Base-by-base conservation (phyloP, 495 filamentous ascomycete genomes). In the Hypomontagnella submonticulosa region DNA sequence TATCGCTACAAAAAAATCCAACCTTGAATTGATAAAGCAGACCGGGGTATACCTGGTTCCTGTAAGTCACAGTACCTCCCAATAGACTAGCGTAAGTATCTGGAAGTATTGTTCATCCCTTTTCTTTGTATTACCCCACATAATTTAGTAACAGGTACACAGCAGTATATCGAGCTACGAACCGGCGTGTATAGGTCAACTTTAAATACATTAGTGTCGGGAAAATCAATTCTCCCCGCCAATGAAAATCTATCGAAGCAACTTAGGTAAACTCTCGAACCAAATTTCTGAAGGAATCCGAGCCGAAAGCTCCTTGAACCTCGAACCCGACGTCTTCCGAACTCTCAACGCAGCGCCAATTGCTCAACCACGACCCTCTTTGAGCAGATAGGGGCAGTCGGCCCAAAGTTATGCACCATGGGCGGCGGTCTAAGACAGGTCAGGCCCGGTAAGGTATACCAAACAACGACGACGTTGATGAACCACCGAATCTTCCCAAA, bases 401-500 rank as follows among this genome's bases (percentile, higher is more conserved):
- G 33, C 34, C 54, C 19, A 7, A 13, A 23, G 9, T 40, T 36
- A 43, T 42, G 37, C 57, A 40, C 55, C 63, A 76, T 76, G 74
- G 65, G 71, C 37, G 69, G 69, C 20, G 69, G 69, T 20, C 71
- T 60, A 51, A 67, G 72, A 47, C 72, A 72, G 49, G 55, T 67
- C 44, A 40, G 9, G 32, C 72, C 72, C 19, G 27, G 65, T 30
- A 55, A 42, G 56, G 57, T 75, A 16, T 73, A 69, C 40, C 65
- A 75, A 62, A 70, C 64, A 12, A 60, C 61, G 19, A 75, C 59
- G 37, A 52, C 40, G 11, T 36, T 67, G 16, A 4, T 75, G 38
- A 70, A 70, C 53, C 62, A 73, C 18, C 70, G 72, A 27, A 62
- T 70, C 27, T 40, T 59, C 18, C 65, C 70, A 47, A 66, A 57